Percentiles rank a stretch among this genome's conserved stretches.
These are phyloP conservation scores for Aureobasidium vineae DNA, from an alignment of 2,329 filamentous ascomycete species.

Conservation along the genomic window DNA sequence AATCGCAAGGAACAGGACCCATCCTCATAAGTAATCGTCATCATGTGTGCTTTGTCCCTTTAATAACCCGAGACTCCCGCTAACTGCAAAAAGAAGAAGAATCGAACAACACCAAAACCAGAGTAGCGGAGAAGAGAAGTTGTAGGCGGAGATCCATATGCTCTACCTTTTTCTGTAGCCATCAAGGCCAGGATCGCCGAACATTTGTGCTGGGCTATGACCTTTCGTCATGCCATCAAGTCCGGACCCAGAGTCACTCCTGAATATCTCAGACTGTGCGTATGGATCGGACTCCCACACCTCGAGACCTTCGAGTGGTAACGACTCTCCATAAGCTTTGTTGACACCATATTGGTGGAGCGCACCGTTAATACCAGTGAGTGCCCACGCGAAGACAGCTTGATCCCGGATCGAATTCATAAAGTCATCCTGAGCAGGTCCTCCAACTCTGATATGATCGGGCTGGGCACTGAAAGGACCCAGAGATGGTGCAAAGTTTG, in stretches of 20 bases:
- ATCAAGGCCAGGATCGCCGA: constrained; percentile 37
- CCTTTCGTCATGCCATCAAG: constrained; percentile 27
- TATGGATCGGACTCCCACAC: constrained; percentile 53
- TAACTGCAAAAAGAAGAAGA: not conserved
- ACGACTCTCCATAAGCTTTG: constrained; percentile 60
- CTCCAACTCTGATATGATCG: constrained; percentile 42
- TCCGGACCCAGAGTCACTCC: constrained; percentile 27
- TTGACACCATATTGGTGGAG: constrained; percentile 64
- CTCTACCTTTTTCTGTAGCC: constrained; percentile 28
- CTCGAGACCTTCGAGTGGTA: constrained; percentile 60
- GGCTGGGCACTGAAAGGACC: constrained; percentile 36
- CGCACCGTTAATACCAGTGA: constrained; percentile 76
- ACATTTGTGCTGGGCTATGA: constrained; percentile 31
- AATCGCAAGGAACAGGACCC: not conserved
- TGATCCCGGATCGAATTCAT: constrained; percentile 81
- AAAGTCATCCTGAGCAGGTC: constrained; percentile 59
- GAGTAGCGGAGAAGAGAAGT: not conserved
- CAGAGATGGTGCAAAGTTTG: constrained; percentile 41
- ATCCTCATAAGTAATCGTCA: constrained; percentile 5
- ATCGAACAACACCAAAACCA: not conserved
- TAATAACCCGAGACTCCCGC: constrained; percentile 1
- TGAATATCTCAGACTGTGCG: constrained; percentile 19
- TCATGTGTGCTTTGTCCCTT: constrained; percentile 13
- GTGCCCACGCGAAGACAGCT: constrained; percentile 82
- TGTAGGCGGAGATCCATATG: not conserved